Evolutionary conservation across 2,329 filamentous ascomycete genomes (phyloP).

Genomic region (Ophiosphaerella korrae): DNA sequence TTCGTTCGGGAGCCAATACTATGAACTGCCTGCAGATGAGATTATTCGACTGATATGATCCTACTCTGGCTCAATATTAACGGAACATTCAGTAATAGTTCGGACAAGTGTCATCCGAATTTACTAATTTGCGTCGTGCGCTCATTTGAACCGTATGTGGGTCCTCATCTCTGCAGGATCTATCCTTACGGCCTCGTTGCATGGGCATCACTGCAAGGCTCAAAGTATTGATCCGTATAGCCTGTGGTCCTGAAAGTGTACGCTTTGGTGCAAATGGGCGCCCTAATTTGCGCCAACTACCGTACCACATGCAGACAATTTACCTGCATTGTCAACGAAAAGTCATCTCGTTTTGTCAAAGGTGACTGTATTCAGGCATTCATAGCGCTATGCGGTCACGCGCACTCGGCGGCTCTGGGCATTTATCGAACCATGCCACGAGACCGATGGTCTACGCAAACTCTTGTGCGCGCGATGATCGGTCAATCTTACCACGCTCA

Average conservation of each 20-base stretch:
- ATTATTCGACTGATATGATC: background rate
- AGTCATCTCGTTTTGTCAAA: no score
- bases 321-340: background rate
- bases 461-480: background rate
- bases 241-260: background rate
- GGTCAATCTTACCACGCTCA: background rate
- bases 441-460: background rate
- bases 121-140: background rate
- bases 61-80: background rate
- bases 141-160: background rate
- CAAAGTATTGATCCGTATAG: background rate
- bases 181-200: background rate
- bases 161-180: constrained; percentile 4
- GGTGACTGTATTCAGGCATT: no score
- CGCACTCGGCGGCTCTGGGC: no score
- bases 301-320: constrained; percentile 3
- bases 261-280: background rate
- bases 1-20: background rate
- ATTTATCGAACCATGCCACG: background rate
- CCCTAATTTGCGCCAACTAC: constrained; percentile 4
- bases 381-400: background rate
- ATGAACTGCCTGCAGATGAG: background rate
- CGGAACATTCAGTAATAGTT: background rate
- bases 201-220: background rate
- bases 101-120: background rate